These are phyloP conservation scores for Cystobasidium sp. DNA, from an alignment of 1,284 basidiomycete genomes.

Conservation along the genomic window DNA sequence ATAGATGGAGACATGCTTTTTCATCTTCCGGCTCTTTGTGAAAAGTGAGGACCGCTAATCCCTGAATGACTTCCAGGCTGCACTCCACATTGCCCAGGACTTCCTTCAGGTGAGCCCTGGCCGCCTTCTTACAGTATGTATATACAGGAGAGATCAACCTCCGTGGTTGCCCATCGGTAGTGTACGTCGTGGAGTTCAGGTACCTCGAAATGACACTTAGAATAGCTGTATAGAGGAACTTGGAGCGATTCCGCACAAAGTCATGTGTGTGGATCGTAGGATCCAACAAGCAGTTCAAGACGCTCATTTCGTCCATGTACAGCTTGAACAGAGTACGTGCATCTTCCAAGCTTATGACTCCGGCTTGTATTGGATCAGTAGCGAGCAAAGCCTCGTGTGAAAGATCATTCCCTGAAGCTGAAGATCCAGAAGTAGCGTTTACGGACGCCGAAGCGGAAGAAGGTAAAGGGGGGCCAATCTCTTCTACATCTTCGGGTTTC, in stretches of 20 bases:
- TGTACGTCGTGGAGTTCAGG: slow-evolving; percentile 35
- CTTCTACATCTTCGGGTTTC: slow-evolving; percentile 34
- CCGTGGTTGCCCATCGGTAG: slow-evolving; percentile 27
- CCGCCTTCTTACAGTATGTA: slow-evolving; percentile 39
- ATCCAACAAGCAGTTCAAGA: slow-evolving; percentile 34
- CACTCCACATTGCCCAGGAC: slow-evolving; percentile 34
- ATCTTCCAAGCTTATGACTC: slow-evolving; percentile 26
- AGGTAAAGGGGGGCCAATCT: slow-evolving; percentile 9
- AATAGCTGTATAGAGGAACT: slow-evolving; percentile 40
- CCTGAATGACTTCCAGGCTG: slow-evolving; percentile 36
- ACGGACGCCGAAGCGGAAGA: neutral
- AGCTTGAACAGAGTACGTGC: slow-evolving; percentile 41
- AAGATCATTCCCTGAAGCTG: neutral
- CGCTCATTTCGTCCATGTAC: slow-evolving; percentile 45
- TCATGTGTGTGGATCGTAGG: slow-evolving; percentile 38
- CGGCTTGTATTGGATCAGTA: slow-evolving; percentile 37
- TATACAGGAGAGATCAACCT: slow-evolving; percentile 41
- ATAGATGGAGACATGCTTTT: slow-evolving; percentile 37
- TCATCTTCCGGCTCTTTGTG: slow-evolving; percentile 43
- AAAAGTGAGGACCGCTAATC: slow-evolving; percentile 31
- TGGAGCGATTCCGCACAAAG: slow-evolving; percentile 19
- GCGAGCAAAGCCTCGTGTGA: slow-evolving; percentile 17
- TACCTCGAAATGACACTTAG: slow-evolving; percentile 42
- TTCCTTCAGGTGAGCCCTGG: slow-evolving; percentile 34
- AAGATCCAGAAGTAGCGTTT: neutral